Evolutionary conservation across 1,139 yeast species (phyloP).

Genomic region (Pichia sp.): DNA sequence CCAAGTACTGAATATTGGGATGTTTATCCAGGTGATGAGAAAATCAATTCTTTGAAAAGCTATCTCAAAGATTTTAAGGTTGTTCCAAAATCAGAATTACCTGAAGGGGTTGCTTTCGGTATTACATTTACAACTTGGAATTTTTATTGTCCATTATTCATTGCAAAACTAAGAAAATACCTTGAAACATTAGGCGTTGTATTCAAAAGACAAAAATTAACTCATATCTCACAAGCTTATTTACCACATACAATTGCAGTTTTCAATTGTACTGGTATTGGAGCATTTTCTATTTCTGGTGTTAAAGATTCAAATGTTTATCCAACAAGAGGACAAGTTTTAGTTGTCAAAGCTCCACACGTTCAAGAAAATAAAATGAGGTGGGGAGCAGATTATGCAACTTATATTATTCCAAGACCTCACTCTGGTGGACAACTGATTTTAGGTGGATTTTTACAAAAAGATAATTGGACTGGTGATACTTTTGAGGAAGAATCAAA

Average conservation of each 20-base stretch:
- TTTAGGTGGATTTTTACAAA: conserved; percentile 63
- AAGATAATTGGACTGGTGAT: conserved; percentile 50
- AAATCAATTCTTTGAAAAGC: conserved; percentile 38
- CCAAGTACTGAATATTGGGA: conserved; percentile 57
- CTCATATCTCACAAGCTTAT: conserved; percentile 52
- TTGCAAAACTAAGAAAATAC: conserved; percentile 39
- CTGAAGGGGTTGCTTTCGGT: conserved; percentile 47
- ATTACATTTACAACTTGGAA: conserved; percentile 53
- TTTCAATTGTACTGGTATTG: conserved; percentile 69
- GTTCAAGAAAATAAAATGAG: conserved; percentile 41
- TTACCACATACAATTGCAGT: conserved; percentile 37
- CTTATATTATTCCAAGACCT: conserved; percentile 67
- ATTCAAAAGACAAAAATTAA: conserved; percentile 38
- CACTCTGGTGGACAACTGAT: conserved; percentile 53
- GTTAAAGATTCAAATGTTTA: conserved; percentile 48
- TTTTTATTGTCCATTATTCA: conserved; percentile 59
- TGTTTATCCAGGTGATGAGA: conserved; percentile 35
- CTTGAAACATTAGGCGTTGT: conserved; percentile 43
- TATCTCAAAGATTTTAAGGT: conserved; percentile 41
- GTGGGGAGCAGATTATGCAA: conserved; percentile 51
- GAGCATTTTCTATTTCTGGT: conserved; percentile 52
- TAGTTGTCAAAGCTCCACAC: conserved; percentile 54
- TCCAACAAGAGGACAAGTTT: conserved; percentile 67
- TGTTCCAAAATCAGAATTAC: conserved; percentile 33
- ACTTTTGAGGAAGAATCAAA: conserved; percentile 48